Evolutionary conservation across 176 grass and related monocot genomes (phyloP).

Genomic region (Guadua angustifolia): DNA sequence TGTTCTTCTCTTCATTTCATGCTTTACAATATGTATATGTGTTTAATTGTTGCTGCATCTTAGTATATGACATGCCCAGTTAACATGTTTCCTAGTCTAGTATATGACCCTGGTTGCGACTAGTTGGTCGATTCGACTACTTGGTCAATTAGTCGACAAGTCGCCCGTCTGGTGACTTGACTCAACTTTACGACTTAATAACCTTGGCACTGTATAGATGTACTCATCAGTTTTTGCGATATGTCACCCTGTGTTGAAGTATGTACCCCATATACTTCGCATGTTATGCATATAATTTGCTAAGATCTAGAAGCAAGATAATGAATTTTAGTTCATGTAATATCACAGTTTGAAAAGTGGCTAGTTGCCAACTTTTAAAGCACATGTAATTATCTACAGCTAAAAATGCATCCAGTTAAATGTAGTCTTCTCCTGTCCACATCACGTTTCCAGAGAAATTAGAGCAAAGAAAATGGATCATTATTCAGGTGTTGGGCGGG

Average conservation of each 20-base stretch:
- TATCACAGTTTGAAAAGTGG: neutral
- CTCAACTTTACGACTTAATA: no score
- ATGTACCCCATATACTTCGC: neutral
- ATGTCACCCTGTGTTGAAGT: neutral
- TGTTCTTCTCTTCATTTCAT: no score
- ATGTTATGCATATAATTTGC: neutral
- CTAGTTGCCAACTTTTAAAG: neutral
- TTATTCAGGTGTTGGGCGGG: neutral
- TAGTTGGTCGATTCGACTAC: no score
- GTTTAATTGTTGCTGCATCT: no score
- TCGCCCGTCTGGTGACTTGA: no score
- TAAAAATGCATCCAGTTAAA: neutral
- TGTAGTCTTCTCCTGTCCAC: neutral
- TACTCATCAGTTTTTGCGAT: neutral
- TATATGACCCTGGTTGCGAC: no score
- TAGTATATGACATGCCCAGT: no score
- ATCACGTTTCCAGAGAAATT: neutral
- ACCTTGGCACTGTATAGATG: neutral
- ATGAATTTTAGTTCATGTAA: neutral
- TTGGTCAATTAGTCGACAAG: no score
- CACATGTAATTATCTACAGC: neutral
- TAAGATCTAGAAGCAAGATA: neutral
- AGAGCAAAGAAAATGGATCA: neutral
- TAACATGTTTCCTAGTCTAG: no score
- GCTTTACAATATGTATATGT: no score